phyloP scores from a whole-genome alignment of 345 rosid species.

The Hibiscus trionum region DNA sequence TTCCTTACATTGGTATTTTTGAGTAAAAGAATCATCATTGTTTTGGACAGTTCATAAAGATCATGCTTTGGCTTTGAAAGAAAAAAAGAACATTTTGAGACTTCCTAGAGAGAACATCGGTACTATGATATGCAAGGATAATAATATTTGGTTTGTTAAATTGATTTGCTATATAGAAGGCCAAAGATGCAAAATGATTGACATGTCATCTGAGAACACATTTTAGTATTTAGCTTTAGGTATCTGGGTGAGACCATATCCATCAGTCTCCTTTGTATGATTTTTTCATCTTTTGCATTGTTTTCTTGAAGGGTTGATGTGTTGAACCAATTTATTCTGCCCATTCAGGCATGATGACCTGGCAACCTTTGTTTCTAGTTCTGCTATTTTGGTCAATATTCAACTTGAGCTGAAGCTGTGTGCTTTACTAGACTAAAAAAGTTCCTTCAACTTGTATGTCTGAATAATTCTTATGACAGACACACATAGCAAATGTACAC shows the following conservation, averaged over 20 bases:
- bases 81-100: background rate
- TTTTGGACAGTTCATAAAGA: background rate
- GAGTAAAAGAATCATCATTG: background rate
- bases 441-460: conserved; percentile 2
- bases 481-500: background rate
- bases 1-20: background rate
- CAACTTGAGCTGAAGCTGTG: background rate
- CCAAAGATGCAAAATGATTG: background rate
- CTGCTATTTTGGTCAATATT: background rate
- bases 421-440: background rate
- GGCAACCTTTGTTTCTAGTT: background rate
- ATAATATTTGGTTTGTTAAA: background rate
- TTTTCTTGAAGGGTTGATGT: background rate
- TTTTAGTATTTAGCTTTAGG: background rate
- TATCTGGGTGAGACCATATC: background rate
- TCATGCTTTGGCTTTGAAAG: background rate
- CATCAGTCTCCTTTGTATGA: background rate
- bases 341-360: background rate
- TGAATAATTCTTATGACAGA: background rate
- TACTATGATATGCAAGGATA: background rate
- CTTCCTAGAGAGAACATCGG: background rate
- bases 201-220: background rate
- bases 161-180: background rate
- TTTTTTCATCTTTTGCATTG: background rate
- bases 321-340: background rate